phyloP scores from a whole-genome alignment of 805 yeast species.

The Saccharomyces paradoxus region DNA sequence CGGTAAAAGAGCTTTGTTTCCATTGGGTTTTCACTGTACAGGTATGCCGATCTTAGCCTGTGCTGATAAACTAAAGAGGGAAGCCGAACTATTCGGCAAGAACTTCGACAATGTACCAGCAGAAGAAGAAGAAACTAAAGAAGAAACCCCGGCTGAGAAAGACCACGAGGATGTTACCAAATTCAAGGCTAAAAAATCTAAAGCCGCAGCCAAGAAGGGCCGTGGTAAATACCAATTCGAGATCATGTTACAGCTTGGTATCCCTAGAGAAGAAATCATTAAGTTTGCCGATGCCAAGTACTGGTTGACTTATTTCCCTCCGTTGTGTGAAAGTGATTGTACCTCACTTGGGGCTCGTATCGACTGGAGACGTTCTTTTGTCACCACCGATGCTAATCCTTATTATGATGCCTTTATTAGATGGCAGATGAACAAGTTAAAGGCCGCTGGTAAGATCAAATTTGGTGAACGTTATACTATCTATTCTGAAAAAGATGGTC shows the following conservation, averaged over 20 bases:
- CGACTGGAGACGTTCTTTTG: slow-evolving; percentile 95
- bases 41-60: slow-evolving; percentile 97
- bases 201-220: slow-evolving; percentile 90
- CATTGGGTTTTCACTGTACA: slow-evolving; percentile 97
- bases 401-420: slow-evolving; percentile 90
- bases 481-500: slow-evolving; percentile 96
- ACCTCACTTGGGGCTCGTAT: slow-evolving; percentile 80
- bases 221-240: slow-evolving; percentile 91
- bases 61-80: slow-evolving; percentile 91
- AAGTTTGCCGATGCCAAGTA: slow-evolving; percentile 86
- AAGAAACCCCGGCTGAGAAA: slow-evolving; percentile 19
- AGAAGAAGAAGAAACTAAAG: slow-evolving; percentile 47
- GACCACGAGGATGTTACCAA: slow-evolving; percentile 75
- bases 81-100: slow-evolving; percentile 80
- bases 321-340: slow-evolving; percentile 75
- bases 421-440: slow-evolving; percentile 92
- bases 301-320: slow-evolving; percentile 92
- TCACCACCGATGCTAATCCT: slow-evolving; percentile 92
- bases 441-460: slow-evolving; percentile 81
- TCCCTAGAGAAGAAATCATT: slow-evolving; percentile 70
- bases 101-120: slow-evolving; percentile 65
- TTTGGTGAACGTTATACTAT: slow-evolving; percentile 97
- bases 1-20: slow-evolving; percentile 87
- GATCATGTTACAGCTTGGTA: slow-evolving; percentile 91
- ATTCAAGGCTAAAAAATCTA: slow-evolving; percentile 86